Conservation (phyloP, 2,329 filamentous ascomycete species). For the Ophiostoma pallidulum region DNA sequence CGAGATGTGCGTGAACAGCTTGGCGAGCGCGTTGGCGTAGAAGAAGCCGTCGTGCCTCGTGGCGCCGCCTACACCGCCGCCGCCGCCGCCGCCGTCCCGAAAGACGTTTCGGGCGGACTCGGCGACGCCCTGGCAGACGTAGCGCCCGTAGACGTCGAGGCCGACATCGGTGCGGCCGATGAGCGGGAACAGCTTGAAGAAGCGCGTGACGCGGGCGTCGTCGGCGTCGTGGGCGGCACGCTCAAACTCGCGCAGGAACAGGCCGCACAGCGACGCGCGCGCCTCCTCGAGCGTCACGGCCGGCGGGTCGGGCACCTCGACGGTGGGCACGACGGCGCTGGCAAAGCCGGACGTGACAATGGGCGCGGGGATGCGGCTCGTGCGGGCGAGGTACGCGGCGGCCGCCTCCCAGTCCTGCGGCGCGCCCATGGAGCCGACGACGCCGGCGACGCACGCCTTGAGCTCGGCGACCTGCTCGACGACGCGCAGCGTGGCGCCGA, state of each 20-base stretch:
- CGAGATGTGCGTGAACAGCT: slow-evolving; percentile 93
- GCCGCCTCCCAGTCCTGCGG: slow-evolving; percentile 98
- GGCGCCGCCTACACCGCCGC: not conserved
- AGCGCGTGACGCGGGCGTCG: slow-evolving; percentile 79
- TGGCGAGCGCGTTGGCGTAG: slow-evolving; percentile 83
- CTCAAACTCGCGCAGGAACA: slow-evolving; percentile 93
- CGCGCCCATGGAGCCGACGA: slow-evolving; percentile 92
- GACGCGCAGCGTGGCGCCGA: slow-evolving; percentile 81
- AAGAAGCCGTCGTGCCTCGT: slow-evolving; percentile 66
- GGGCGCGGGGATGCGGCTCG: slow-evolving; percentile 67
- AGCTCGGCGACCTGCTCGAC: slow-evolving; percentile 96
- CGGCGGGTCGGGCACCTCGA: slow-evolving; percentile 88
- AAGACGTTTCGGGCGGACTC: slow-evolving; percentile 71
- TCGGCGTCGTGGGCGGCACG: slow-evolving; percentile 82
- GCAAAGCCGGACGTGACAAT: slow-evolving; percentile 82
- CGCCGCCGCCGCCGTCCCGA: slow-evolving; percentile 44
- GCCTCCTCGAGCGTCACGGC: slow-evolving; percentile 78
- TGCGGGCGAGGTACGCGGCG: slow-evolving; percentile 77
- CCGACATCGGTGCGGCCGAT: slow-evolving; percentile 85
- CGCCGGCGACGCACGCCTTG: slow-evolving; percentile 90
- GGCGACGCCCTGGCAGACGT: slow-evolving; percentile 92
- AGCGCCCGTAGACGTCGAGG: slow-evolving; percentile 87
- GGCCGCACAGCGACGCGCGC: slow-evolving; percentile 76
- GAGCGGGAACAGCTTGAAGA: slow-evolving; percentile 95
- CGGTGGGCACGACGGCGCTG: slow-evolving; percentile 83